Base-by-base conservation (phyloP, 2,329 filamentous ascomycete genomes). In the Coccinonectria pachysandricola region DNA sequence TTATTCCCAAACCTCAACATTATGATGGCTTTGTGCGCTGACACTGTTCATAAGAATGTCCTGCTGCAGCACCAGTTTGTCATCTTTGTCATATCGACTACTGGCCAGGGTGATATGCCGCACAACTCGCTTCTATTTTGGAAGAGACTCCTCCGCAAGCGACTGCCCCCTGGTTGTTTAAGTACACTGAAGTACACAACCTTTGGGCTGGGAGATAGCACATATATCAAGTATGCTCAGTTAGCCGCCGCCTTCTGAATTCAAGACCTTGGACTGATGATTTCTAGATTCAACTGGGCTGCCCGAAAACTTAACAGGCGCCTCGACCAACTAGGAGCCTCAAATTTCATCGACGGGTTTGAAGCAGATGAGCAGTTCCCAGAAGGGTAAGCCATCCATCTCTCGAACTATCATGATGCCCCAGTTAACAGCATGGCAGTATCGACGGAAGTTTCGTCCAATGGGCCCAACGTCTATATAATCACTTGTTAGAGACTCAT, bases 281-380 rank as follows among this genome's bases (percentile, higher is more conserved):
- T n/a, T n/a, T n/a, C 7, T 12, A 88, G 81, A 46, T 94, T 85
- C 56, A 98, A 98, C 58, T 94, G 84, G 74, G 86, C 88, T 11
- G 81, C 82, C 23, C 73, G 86, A 25, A 93, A 95, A 56, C 64
- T 98, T 23, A 75, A 86, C 45, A 88, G 86, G 43, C 75, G 91
- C 10, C 62, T 98, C 17, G 54, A 78, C 19, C 86, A 94, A 50
- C 70, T 98, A 1, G 88, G 88, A 2, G 91, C 84, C 3, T 65
- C 65, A 21, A 71, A 84, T 24, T 72, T 91, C 36, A 80, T 81
- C 44, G 73, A 79, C 20, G 65, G 77, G 19, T 91, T 84, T 8
- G 91, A 98, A 55, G 86, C 79, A 12, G 91, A 98, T 49, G 87
- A 95, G 43, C 84, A 92, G 50, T 86, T 95, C 60, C 75, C 84